Evolutionary conservation across 805 yeast genomes (phyloP).

Genomic region (Wickerhamomyces strasburgensis): DNA sequence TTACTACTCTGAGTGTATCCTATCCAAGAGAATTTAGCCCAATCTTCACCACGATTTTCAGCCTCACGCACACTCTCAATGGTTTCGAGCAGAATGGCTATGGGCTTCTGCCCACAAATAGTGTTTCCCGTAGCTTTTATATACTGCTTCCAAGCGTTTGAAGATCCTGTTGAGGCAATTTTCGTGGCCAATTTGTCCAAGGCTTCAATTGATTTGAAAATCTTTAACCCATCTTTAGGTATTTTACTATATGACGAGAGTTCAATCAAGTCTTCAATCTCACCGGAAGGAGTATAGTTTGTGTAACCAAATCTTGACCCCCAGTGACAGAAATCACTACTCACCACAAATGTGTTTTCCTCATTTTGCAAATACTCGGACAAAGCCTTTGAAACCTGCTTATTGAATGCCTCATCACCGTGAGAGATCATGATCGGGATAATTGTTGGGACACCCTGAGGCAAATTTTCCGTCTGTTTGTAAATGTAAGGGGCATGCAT

Average conservation of each 20-base stretch:
- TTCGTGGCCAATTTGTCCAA: constrained; percentile 72
- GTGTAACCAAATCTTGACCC: constrained; percentile 61
- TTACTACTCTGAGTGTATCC: constrained; percentile 74
- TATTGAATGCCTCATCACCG: constrained; percentile 40
- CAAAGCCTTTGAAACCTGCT: constrained; percentile 42
- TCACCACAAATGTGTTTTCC: constrained; percentile 65
- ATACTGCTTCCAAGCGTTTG: constrained; percentile 60
- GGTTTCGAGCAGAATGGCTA: constrained; percentile 55
- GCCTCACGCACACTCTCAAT: constrained; percentile 35
- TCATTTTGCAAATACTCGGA: constrained; percentile 49
- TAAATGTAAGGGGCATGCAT: constrained; percentile 84
- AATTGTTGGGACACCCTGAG: constrained; percentile 39
- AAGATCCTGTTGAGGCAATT: constrained; percentile 51
- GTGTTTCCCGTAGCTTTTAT: constrained; percentile 75
- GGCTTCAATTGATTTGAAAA: constrained; percentile 66
- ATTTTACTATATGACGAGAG: constrained; percentile 7
- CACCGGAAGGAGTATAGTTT: constrained; percentile 34
- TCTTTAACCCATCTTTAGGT: constrained; percentile 33
- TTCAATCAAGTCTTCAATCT: constrained; percentile 15
- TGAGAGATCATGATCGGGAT: constrained; percentile 81
- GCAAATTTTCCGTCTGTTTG: constrained; percentile 36
- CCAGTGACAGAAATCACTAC: constrained; percentile 97
- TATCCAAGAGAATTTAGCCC: constrained; percentile 55
- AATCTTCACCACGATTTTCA: constrained; percentile 12
- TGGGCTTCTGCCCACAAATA: constrained; percentile 87